A percentile compares a stretch with the other conserved stretches of the same genome.
Evolutionary conservation across 805 yeast species (phyloP).

Genomic region (Metschnikowia picachoensis): DNA sequence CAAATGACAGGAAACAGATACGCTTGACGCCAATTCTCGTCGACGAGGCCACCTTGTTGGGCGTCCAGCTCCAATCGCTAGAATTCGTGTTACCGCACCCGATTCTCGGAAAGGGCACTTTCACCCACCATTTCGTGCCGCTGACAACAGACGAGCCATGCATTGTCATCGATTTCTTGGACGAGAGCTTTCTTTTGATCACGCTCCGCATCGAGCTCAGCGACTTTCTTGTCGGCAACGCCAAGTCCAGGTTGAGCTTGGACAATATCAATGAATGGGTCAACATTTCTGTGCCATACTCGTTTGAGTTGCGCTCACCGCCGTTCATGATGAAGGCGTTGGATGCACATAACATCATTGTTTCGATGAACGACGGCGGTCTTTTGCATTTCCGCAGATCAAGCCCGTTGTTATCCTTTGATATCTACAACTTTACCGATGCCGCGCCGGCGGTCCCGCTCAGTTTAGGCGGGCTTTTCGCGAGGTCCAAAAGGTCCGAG

Average conservation of each 20-base stretch:
- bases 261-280: constrained; percentile 55
- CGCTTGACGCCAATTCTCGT: constrained; percentile 37
- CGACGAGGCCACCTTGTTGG: constrained; percentile 29
- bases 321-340: constrained; percentile 54
- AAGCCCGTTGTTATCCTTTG: constrained; percentile 33
- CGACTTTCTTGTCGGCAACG: constrained; percentile 34
- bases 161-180: constrained; percentile 52
- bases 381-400: constrained; percentile 50
- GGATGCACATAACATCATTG: constrained; percentile 43
- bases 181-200: constrained; percentile 47
- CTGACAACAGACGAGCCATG: constrained; percentile 21
- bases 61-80: constrained; percentile 33
- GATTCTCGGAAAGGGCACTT: constrained; percentile 14
- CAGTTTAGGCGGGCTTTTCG: constrained; percentile 24
- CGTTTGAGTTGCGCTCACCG: constrained; percentile 38
- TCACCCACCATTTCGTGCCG: constrained; percentile 12
- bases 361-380: constrained; percentile 75
- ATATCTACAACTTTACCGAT: constrained; percentile 53
- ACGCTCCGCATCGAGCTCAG: constrained; percentile 43
- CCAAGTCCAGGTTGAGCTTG: constrained; percentile 20
- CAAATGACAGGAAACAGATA: constrained; percentile 30
- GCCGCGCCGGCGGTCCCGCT: constrained; percentile 30
- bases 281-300: constrained; percentile 60
- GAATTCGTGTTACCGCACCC: constrained; percentile 23
- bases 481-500: constrained; percentile 12